Evolutionary conservation across 2,329 filamentous ascomycete species (phyloP).

Genomic region (Elsinoe arachidis): DNA sequence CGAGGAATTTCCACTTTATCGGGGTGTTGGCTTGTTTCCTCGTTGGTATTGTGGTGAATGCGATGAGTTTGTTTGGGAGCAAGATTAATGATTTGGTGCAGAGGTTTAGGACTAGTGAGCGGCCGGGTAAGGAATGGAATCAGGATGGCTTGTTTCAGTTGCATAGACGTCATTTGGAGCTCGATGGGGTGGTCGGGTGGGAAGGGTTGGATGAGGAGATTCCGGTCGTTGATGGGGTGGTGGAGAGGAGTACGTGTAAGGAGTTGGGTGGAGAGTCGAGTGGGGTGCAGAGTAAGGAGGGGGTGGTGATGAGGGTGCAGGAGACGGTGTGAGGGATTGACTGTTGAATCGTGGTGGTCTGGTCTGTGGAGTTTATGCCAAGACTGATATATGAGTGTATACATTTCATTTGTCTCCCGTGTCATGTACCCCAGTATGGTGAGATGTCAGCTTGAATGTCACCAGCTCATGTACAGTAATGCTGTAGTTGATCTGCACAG

Average conservation of each 20-base stretch:
- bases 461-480: too few relatives aligned
- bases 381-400: too few relatives aligned
- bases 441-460: too few relatives aligned
- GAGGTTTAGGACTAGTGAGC: background rate
- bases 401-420: too few relatives aligned
- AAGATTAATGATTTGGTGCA: slow-evolving; percentile 7
- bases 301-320: slow-evolving; percentile 3
- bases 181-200: slow-evolving; percentile 1
- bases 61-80: background rate
- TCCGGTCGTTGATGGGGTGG: background rate
- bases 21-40: slow-evolving; percentile 11
- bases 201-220: slow-evolving; percentile 9
- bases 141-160: slow-evolving; percentile 12
- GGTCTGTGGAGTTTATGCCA: too few relatives aligned
- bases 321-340: slow-evolving; percentile 7
- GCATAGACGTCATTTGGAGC: slow-evolving; percentile 3
- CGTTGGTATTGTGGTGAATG: slow-evolving; percentile 6
- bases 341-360: background rate
- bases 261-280: background rate
- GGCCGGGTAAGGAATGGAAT: slow-evolving; percentile 2
- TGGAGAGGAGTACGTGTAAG: slow-evolving; percentile 4
- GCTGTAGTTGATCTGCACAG: too few relatives aligned
- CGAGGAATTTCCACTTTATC: slow-evolving; percentile 4
- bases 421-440: too few relatives aligned
- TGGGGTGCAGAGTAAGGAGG: background rate